These are phyloP conservation scores for Hyaloperonospora brassicae DNA, from an alignment of 352 stramenopile species.

Conservation along the genomic window DNA sequence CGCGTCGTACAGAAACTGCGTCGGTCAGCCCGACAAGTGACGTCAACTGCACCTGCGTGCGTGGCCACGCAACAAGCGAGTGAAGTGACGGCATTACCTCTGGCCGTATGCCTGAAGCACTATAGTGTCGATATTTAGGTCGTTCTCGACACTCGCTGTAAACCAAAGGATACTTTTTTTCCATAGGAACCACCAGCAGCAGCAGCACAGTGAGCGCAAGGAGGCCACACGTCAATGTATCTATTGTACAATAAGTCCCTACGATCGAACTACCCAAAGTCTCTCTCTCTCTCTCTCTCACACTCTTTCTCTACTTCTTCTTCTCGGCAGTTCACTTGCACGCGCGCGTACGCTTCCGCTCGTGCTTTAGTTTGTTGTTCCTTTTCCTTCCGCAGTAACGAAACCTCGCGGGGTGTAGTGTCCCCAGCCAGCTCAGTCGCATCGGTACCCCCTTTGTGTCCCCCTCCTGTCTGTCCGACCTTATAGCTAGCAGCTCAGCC, in stretches of 20 bases:
- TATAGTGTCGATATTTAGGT: too few species aligned
- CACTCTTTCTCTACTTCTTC: slow-evolving; percentile 9
- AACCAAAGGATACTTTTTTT: slow-evolving; percentile 27
- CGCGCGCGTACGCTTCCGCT: slow-evolving; percentile 26
- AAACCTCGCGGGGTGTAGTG: slow-evolving; percentile 1
- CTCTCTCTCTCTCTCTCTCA: slow-evolving; percentile 3
- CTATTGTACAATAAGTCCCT: too few species aligned
- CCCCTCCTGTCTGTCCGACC: too few species aligned
- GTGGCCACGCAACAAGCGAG: too few species aligned
- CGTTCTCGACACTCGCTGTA: slow-evolving; percentile 4
- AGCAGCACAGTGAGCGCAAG: too few species aligned
- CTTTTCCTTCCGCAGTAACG: slow-evolving; percentile 10
- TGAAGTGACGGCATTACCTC: too few species aligned
- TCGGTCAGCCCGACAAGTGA: neutral
- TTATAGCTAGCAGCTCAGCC: too few species aligned
- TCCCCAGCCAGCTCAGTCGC: too few species aligned
- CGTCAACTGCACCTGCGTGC: too few species aligned
- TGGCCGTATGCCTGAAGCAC: too few species aligned
- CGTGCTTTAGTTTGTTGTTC: slow-evolving; percentile 19
- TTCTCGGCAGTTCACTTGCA: slow-evolving; percentile 31
- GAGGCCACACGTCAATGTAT: neutral
- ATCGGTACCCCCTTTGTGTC: too few species aligned
- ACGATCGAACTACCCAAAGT: slow-evolving; percentile 16
- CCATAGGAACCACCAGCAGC: neutral
- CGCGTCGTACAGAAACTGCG: slow-evolving; percentile 3